These are phyloP conservation scores for Geotrichum candidum DNA, from an alignment of 1,139 yeast species.

Conservation along the genomic window DNA sequence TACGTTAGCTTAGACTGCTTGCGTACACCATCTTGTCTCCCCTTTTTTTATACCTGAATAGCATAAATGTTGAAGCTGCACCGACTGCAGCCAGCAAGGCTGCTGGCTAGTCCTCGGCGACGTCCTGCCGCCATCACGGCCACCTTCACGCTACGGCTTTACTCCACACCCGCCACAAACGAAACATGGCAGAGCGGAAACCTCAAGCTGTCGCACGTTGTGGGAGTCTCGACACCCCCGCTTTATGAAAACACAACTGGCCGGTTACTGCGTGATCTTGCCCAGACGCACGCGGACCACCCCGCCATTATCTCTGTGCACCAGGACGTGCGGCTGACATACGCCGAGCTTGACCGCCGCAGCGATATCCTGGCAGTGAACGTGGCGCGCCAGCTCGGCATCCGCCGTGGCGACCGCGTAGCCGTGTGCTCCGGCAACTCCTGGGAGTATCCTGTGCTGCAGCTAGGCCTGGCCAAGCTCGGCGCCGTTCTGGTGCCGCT, in stretches of 20 bases:
- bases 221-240: constrained; percentile 25
- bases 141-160: neutral
- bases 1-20: neutral
- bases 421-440: constrained; percentile 33
- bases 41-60: neutral
- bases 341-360: constrained; percentile 24
- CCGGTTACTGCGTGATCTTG: constrained; percentile 21
- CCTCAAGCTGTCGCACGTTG: constrained; percentile 19
- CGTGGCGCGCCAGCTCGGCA: constrained; percentile 22
- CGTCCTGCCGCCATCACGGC: neutral
- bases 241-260: constrained; percentile 25
- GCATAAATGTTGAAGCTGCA: neutral
- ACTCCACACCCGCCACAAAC: neutral
- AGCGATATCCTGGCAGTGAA: constrained; percentile 26
- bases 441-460: constrained; percentile 33
- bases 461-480: constrained; percentile 30
- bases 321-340: constrained; percentile 25
- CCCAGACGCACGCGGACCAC: constrained; percentile 17
- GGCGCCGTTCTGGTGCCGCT: constrained; percentile 34
- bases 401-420: constrained; percentile 29
- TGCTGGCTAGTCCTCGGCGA: neutral
- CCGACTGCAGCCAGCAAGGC: neutral
- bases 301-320: constrained; percentile 30
- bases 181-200: neutral
- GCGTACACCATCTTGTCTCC: too few species aligned